phyloP scores from a whole-genome alignment of 1,284 basidiomycete species.

The Ustilago lituana region DNA sequence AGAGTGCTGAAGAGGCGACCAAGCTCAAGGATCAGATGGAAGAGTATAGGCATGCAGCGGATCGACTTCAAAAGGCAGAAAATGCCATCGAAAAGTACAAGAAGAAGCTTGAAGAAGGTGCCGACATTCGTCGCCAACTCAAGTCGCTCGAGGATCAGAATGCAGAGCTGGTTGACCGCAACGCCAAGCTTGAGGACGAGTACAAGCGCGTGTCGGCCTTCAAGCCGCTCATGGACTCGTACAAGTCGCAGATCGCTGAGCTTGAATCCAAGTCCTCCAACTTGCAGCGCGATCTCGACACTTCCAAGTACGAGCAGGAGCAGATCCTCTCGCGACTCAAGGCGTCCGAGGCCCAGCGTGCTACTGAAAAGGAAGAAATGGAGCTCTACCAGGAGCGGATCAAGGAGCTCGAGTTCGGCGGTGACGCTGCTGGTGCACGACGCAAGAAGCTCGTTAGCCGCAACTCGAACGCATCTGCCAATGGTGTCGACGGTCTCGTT shows the following conservation, averaged over 20 bases:
- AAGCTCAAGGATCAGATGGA: conserved; percentile 91
- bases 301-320: conserved; percentile 54
- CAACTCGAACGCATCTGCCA: conserved; percentile 42
- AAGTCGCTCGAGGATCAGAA: conserved; percentile 92
- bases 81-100: conserved; percentile 99
- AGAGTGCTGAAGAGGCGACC: conserved; percentile 78
- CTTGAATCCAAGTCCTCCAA: conserved; percentile 78
- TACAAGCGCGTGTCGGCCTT: conserved; percentile 84
- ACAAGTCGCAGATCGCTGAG: conserved; percentile 85
- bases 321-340: conserved; percentile 50
- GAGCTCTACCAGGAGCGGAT: conserved; percentile 91
- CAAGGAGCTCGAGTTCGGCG: conserved; percentile 79
- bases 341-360: conserved; percentile 74
- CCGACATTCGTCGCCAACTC: conserved; percentile 83
- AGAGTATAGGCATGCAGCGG: conserved; percentile 81
- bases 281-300: conserved; percentile 73
- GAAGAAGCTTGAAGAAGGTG: conserved; percentile 94
- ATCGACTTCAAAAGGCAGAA: conserved; percentile 89
- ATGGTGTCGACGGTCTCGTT: conserved; percentile 51
- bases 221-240: conserved; percentile 90
- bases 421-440: conserved; percentile 68
- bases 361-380: conserved; percentile 83
- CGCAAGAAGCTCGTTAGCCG: conserved; percentile 59
- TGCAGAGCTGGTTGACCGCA: conserved; percentile 86
- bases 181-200: conserved; percentile 88